phyloP scores from a whole-genome alignment of 345 rosid species.

The Kandelia obovata region DNA sequence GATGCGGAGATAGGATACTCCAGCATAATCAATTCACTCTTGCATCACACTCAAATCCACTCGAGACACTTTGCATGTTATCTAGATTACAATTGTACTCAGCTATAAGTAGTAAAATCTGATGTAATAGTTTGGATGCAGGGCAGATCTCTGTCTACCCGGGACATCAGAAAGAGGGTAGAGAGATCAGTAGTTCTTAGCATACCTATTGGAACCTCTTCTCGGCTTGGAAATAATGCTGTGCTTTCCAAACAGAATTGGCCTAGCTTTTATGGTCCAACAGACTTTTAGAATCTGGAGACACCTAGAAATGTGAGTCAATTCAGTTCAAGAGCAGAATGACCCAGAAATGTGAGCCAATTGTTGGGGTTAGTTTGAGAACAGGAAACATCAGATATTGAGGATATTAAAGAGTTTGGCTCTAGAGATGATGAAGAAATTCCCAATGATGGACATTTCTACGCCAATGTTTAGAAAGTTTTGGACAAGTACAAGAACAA shows the following conservation, averaged over 20 bases:
- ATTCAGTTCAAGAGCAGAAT: slow-evolving; percentile 47
- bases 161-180: slow-evolving; percentile 67
- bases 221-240: slow-evolving; percentile 13
- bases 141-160: slow-evolving; percentile 87
- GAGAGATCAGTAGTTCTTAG: slow-evolving; percentile 17
- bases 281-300: not conserved
- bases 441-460: too few relatives aligned
- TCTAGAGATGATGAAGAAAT: too few relatives aligned
- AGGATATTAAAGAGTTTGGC: slow-evolving; percentile 61
- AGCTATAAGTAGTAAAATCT: slow-evolving; percentile 4
- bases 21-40: not conserved
- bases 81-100: too few relatives aligned
- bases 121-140: slow-evolving; percentile 28
- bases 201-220: not conserved
- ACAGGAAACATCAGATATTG: slow-evolving; percentile 27
- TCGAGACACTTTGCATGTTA: not conserved
- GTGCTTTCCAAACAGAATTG: not conserved
- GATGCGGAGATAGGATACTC: too few relatives aligned
- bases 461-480: too few relatives aligned
- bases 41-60: slow-evolving; percentile 1
- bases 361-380: not conserved
- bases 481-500: too few relatives aligned
- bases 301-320: slow-evolving; percentile 42
- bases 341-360: too few relatives aligned
- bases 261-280: not conserved